phyloP scores from a whole-genome alignment of 148 eudicot species.

The Arbutus unedo region DNA sequence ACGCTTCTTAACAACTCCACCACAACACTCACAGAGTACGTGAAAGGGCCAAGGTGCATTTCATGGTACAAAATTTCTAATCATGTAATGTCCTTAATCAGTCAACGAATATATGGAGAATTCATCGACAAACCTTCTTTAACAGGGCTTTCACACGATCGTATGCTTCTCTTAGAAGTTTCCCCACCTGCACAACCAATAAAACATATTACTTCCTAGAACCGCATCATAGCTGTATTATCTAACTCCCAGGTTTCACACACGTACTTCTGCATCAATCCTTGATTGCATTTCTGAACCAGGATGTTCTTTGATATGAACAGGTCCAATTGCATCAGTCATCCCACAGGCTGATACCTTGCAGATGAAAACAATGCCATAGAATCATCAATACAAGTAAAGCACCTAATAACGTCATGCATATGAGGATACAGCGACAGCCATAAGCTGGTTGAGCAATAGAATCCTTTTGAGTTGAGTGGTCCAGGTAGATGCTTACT shows the following conservation, averaged over 20 bases:
- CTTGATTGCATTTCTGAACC: conserved; percentile 98
- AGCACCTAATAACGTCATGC: not conserved
- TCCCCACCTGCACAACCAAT: conserved; percentile 60
- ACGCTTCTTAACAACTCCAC: conserved; percentile 8
- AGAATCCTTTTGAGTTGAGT: not conserved
- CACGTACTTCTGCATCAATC: conserved; percentile 77
- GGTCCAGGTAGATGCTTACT: not conserved
- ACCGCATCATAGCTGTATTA: not conserved
- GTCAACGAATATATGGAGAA: not conserved
- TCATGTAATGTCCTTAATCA: not conserved
- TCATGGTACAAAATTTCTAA: not conserved
- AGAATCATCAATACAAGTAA: not conserved
- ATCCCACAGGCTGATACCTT: conserved; percentile 89
- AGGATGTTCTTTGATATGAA: conserved; percentile 81
- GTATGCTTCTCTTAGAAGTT: conserved; percentile 84
- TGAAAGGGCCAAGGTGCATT: not conserved
- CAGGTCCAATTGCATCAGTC: conserved; percentile 86
- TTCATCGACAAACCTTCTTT: conserved; percentile 56
- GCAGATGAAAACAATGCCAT: conserved; percentile 15
- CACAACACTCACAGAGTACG: not conserved
- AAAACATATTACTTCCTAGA: conserved; percentile 12
- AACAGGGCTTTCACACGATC: conserved; percentile 82
- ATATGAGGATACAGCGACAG: not conserved
- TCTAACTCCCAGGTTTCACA: conserved; percentile 14
- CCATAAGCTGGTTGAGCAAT: not conserved